Base-by-base conservation (phyloP, 305 asterid genomes). In the Fraxinus latifolia region DNA sequence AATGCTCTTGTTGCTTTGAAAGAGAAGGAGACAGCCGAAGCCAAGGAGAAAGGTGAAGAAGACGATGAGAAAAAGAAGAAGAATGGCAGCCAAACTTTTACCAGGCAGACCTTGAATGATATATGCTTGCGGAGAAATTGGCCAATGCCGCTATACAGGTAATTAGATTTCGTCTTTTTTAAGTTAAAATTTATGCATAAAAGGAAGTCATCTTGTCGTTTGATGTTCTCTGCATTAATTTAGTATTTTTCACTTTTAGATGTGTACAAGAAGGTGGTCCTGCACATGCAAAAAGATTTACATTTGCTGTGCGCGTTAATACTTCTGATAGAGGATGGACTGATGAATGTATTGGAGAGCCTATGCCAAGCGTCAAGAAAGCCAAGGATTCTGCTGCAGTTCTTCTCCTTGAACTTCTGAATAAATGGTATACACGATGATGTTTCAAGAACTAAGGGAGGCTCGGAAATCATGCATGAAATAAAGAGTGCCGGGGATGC, bases 131-230 rank as follows among this genome's bases (percentile, higher is more conserved):
- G 98, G 9, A 91, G 91, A 89, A 96, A 95, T 87, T 95, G 99
- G 99, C 97, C 99, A 33, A 93, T 96, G 98, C 99, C 98, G 55
- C 81, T 92, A 29, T 96, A 96, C 88, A 89, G 92, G 99, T 95
- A 86, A 82, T 29, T 83, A 74, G 39, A 67, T 44, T 42, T 8
- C 77, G 55, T 53, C 58, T 2, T 80, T 65, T 25, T 3, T 1
- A 27, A 23, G 53, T 65, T 19, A 32, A 21, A 37, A 23, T 29
- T 6, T 33, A 62, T 53, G 47, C 17, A 14, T 75, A 15, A 21
- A 34, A 62, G 32, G 33, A 53, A 27, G 65, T 23, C 77, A 4
- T 53, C 6, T 79, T 68, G 23, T 21, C 39, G 44, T 50, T 65
- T 4, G 31, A 39, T 76, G 36, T 34, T 33, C 14, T 80, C 32